phyloP scores from a whole-genome alignment of 345 rosid species.

The Moringa oleifera region DNA sequence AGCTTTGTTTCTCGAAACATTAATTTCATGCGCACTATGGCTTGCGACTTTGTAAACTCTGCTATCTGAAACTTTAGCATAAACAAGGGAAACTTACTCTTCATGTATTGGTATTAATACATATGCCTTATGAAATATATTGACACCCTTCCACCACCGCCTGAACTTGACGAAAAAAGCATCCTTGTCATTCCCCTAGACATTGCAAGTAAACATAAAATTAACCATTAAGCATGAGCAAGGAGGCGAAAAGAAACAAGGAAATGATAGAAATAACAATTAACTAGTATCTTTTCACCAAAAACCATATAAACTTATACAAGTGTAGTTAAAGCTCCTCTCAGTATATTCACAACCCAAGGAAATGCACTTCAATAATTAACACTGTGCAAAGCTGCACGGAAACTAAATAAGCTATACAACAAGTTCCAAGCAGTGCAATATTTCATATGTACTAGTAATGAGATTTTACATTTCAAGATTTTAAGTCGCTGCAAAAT shows the following conservation, averaged over 20 bases:
- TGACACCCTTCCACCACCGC: slow-evolving; percentile 96
- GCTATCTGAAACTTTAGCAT: no score
- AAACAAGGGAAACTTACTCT: slow-evolving; percentile 44
- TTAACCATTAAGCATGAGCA: background rate
- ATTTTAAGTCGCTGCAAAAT: background rate
- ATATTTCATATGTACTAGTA: background rate
- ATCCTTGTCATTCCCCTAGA: slow-evolving; percentile 54
- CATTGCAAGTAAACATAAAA: slow-evolving; percentile 10
- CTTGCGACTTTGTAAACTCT: no score
- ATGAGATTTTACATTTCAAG: background rate
- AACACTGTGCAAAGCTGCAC: background rate
- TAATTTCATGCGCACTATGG: no score
- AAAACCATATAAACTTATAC: background rate
- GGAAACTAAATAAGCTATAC: no score
- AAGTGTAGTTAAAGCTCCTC: background rate
- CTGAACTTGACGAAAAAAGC: slow-evolving; percentile 66
- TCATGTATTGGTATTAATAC: slow-evolving; percentile 86
- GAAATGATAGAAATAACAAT: slow-evolving; percentile 8
- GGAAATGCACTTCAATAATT: background rate
- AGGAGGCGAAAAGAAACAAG: no score
- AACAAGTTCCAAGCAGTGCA: background rate
- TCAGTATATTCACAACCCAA: background rate
- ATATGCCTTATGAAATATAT: slow-evolving; percentile 84
- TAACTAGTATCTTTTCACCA: background rate
- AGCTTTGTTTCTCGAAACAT: no score